Evolutionary conservation across 148 eudicot genomes (phyloP).

Genomic region (Gaultheria prostrata): DNA sequence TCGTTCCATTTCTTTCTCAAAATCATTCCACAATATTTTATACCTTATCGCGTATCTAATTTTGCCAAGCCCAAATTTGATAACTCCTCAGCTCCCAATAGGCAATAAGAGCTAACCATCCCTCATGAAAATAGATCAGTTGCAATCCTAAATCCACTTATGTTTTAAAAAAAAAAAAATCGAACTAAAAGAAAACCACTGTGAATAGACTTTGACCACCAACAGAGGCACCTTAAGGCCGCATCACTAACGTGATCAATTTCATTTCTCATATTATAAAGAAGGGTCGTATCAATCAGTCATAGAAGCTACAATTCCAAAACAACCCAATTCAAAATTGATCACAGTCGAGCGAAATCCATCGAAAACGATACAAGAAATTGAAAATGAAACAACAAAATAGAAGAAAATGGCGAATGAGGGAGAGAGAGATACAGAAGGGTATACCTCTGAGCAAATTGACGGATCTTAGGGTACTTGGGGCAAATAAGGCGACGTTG

Average conservation of each 20-base stretch:
- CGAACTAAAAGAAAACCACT: not conserved
- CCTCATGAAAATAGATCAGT: not conserved
- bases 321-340: not conserved
- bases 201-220: not conserved
- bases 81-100: not conserved
- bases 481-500: constrained; percentile 65
- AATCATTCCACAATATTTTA: not conserved
- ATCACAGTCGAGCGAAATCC: not conserved
- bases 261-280: not conserved
- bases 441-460: constrained; percentile 58
- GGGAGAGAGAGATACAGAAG: not conserved
- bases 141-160: not conserved
- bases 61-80: not conserved
- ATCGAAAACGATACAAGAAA: not conserved
- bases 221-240: not conserved
- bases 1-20: not conserved
- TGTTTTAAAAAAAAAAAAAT: too few relatives aligned
- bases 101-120: not conserved
- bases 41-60: not conserved
- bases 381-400: not conserved
- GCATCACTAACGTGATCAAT: not conserved
- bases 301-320: not conserved
- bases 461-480: constrained; percentile 52
- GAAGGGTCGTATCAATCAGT: not conserved
- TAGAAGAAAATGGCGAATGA: not conserved